A percentile compares a stretch with the other conserved stretches of the same genome.
Conservation (phyloP, 805 yeast species). For the Metschnikowia picachoensis region DNA sequence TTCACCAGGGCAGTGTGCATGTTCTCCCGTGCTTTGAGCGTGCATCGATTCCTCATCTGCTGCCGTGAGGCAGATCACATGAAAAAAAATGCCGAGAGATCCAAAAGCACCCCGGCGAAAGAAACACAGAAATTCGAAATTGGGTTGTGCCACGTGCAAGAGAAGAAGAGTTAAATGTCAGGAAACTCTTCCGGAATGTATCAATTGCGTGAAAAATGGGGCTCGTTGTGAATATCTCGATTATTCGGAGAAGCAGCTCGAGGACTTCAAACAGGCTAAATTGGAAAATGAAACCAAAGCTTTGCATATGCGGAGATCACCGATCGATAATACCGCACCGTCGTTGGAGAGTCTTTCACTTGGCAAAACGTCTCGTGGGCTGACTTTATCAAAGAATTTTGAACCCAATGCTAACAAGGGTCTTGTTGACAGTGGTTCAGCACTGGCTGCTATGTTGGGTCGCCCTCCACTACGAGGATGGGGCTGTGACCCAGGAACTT, state of each 20-base stretch:
- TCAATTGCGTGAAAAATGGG: slow-evolving; percentile 39
- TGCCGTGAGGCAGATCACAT: not conserved
- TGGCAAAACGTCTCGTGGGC: too few species aligned
- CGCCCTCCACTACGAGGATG: too few species aligned
- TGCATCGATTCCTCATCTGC: not conserved
- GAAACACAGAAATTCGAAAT: slow-evolving; percentile 23
- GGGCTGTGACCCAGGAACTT: too few species aligned
- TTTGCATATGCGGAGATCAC: not conserved
- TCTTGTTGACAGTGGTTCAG: too few species aligned
- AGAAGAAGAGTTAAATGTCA: slow-evolving; percentile 20
- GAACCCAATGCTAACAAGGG: too few species aligned
- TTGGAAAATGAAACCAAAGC: not conserved
- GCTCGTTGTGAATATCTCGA: slow-evolving; percentile 38
- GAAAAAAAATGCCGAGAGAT: not conserved
- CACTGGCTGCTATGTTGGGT: too few species aligned
- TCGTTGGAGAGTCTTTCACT: slow-evolving; percentile 3
- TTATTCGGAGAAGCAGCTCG: slow-evolving; percentile 29
- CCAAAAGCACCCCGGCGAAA: slow-evolving; percentile 14
- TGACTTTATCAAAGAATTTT: too few species aligned
- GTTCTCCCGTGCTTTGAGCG: not conserved
- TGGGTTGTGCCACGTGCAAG: slow-evolving; percentile 20
- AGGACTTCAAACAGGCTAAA: slow-evolving; percentile 23
- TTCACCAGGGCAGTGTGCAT: slow-evolving; percentile 1
- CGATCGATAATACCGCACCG: not conserved
- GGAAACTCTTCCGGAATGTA: slow-evolving; percentile 38